Evolutionary conservation across 2,329 filamentous ascomycete species (phyloP).

Genomic region (Lachnellula cervina): DNA sequence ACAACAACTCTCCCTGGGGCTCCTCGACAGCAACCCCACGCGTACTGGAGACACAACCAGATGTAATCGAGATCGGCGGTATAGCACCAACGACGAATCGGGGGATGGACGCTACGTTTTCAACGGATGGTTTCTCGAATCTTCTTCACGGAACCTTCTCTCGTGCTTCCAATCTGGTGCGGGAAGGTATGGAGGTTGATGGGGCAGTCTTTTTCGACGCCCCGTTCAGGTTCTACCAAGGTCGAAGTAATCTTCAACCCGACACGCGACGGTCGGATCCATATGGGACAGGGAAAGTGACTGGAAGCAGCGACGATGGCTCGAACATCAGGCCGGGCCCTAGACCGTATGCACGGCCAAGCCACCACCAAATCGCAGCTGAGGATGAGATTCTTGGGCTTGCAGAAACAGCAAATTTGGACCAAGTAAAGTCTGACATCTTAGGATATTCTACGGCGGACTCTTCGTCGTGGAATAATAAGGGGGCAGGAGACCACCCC

Average conservation of each 20-base stretch:
- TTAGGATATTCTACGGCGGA: slow-evolving; percentile 24
- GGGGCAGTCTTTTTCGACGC: slow-evolving; percentile 28
- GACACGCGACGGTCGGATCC: slow-evolving; percentile 11
- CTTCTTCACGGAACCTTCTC: slow-evolving; percentile 23
- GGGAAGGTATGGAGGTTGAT: slow-evolving; percentile 26
- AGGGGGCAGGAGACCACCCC: background rate
- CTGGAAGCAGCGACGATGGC: slow-evolving; percentile 7
- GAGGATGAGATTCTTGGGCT: too few species aligned
- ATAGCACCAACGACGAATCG: background rate
- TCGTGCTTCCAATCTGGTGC: slow-evolving; percentile 27
- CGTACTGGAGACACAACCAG: slow-evolving; percentile 12
- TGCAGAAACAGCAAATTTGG: too few species aligned
- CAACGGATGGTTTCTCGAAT: slow-evolving; percentile 17
- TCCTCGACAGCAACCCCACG: slow-evolving; percentile 14
- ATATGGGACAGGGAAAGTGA: slow-evolving; percentile 7
- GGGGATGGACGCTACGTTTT: slow-evolving; percentile 13
- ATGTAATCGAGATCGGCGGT: slow-evolving; percentile 13
- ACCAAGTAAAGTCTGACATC: slow-evolving; percentile 17
- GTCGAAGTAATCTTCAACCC: slow-evolving; percentile 20
- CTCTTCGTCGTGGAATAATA: slow-evolving; percentile 17
- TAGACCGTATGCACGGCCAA: slow-evolving; percentile 3
- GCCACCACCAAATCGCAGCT: background rate
- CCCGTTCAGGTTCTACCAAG: slow-evolving; percentile 22
- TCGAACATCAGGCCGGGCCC: slow-evolving; percentile 10
- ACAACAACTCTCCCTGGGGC: slow-evolving; percentile 22